Evolutionary conservation across 2,329 filamentous ascomycete species (phyloP), one percentile per base, ranked within the genome.

Genomic region (Calonectria montana): DNA sequence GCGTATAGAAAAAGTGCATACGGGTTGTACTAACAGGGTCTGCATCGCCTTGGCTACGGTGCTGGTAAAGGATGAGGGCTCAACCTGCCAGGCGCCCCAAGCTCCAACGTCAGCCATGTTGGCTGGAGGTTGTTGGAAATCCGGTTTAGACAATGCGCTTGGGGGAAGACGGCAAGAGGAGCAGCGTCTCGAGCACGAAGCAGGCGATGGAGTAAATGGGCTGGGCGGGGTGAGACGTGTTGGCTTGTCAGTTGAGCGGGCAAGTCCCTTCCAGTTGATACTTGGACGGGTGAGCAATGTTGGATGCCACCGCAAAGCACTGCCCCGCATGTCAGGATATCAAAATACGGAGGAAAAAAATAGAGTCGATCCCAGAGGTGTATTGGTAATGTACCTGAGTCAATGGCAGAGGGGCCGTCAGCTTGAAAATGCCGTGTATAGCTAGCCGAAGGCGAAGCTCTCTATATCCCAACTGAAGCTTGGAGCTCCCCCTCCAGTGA

Each of bases 41-140:
- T 90, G 91, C 93, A 98, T 96, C 12, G 94, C 92, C 78, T 88
- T 87, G 69, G 97, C 93, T 62, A 97, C 95, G n/a, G 83, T 80
- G 80, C 86, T 83, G 16, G 87, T 89, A 72, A 90, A 89, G 69
- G 72, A 72, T 63, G 82, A 78, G 6, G 82, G 73, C 78, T 82
- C 77, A 50, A 82, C 81, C 79, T 85, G 83, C 83, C 83, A 85
- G 16, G 83, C 83, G 35, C 83, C 83, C 82, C 82, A 83, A 8
- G 83, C 77, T 62, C 82, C 80, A 31, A 73, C 73, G 45, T 74
- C 73, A 27, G 76, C 67, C 79, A 83, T 83, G 41, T n/a, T 78
- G 47, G 65, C 29, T 18, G 66, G 29, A 4, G 50, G 47, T 31
- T 66, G 29, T 41, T 66, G 29, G 6, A 65, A 21, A 41, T 63